phyloP scores from a whole-genome alignment of 805 yeast species.

The Teunomyces stri region DNA sequence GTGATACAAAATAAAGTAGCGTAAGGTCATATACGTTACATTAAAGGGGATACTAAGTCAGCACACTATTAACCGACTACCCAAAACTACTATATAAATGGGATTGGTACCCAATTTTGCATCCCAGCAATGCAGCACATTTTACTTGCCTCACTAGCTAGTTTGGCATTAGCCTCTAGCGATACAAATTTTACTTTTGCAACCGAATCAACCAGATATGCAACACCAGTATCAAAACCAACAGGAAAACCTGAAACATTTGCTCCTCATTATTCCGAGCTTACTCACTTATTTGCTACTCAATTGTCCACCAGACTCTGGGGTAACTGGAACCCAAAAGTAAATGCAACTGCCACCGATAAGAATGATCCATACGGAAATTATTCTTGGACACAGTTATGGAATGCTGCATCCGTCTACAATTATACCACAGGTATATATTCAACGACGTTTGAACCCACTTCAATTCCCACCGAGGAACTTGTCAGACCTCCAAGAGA shows the following conservation, averaged over 20 bases:
- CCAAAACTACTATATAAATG: too few relatives aligned
- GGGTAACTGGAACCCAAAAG: constrained; percentile 17
- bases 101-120: too few relatives aligned
- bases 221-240: background rate
- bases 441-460: constrained; percentile 12
- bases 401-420: constrained; percentile 12
- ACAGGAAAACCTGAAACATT: background rate
- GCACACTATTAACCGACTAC: too few relatives aligned
- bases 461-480: constrained; percentile 14
- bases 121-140: background rate
- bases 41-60: too few relatives aligned
- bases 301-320: constrained; percentile 14
- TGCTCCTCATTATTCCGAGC: constrained; percentile 3
- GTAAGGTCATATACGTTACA: too few relatives aligned
- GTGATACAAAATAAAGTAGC: too few relatives aligned
- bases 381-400: constrained; percentile 17
- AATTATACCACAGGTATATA: constrained; percentile 13
- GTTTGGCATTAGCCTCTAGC: background rate
- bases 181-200: background rate
- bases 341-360: constrained; percentile 13
- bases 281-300: background rate
- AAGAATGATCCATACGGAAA: constrained; percentile 20
- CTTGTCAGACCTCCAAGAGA: constrained; percentile 16
- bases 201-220: background rate
- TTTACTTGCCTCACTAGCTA: background rate